Base-by-base conservation (phyloP, 2,329 filamentous ascomycete species). In the Acephala macrosclerotiorum region DNA sequence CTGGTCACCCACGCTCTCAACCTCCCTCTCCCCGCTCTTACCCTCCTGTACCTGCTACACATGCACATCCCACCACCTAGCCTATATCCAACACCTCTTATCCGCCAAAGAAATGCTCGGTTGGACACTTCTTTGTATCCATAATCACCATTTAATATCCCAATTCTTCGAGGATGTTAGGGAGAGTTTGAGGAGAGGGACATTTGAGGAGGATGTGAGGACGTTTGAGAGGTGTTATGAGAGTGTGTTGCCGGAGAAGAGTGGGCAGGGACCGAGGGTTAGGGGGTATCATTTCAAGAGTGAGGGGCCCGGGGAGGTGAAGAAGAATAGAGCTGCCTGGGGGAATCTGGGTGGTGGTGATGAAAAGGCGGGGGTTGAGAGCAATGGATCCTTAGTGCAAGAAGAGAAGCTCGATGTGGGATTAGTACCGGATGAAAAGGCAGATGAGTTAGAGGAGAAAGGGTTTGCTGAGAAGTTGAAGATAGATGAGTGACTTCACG, bases 101-200 rank as follows among this genome's bases (percentile, higher is more conserved):
- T 85, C 88, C 56, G 94, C 96, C 0, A 96, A 94, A 75, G 96
- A 99, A 79, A 98, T 99, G 96, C 87, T 97, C 4, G 95, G 91
- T 26, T 99, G 96, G 96, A 92, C 91, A 0, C 84, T 99, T 8
- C 83, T 99, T 8, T 95, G 98, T 77, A 85, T 97, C 3, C 96
- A 99, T 80, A 99, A 99, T 77, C 89, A 96, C 76, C 84, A 89
- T 67, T 80, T 91, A 8, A 79, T 97, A 61, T 84, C 87, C 55
- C 74, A 80, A 0, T 97, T 98, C 80, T 97, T 98, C 77, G 78
- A 81, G 0, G 85, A 83, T 0, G 82, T 97, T 7, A 88, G 95
- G 22, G 75, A 79, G 1, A 88, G 88, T 63, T 89, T 98, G 18
- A 77, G 78, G 38, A 77, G 77, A 0, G 78, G 81, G 1, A 80